A percentile compares a stretch with the other conserved stretches of the same genome.
These are phyloP conservation scores for Austroboletus novae-zelandiae DNA, from an alignment of 1,284 basidiomycete species.

Conservation along the genomic window DNA sequence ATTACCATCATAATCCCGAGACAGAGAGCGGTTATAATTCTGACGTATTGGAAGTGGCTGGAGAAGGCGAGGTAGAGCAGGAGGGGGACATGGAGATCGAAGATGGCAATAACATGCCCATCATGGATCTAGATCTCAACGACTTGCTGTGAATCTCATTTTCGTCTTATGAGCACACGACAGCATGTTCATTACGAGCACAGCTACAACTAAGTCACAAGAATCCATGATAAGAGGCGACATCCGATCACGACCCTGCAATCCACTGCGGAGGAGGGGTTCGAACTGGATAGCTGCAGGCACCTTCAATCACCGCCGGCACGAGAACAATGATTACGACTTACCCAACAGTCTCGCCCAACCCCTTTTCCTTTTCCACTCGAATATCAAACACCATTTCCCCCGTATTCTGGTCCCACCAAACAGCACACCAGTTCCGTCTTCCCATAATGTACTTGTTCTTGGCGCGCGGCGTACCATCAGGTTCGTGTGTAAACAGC, in stretches of 20 bases:
- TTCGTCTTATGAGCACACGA: background rate
- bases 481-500: conserved; percentile 76
- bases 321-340: conserved; percentile 11
- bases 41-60: conserved; percentile 34
- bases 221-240: background rate
- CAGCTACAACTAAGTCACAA: background rate
- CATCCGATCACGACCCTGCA: conserved; percentile 16
- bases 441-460: conserved; percentile 83
- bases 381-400: conserved; percentile 86
- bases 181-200: conserved; percentile 1
- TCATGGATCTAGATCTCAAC: conserved; percentile 29
- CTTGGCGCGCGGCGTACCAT: conserved; percentile 61
- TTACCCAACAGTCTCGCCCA: conserved; percentile 74
- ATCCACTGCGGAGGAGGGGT: conserved; percentile 53
- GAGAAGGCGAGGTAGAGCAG: conserved; percentile 28
- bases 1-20: conserved; percentile 34
- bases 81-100: conserved; percentile 27
- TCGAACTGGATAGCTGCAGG: conserved; percentile 45
- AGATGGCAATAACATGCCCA: conserved; percentile 25
- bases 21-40: conserved; percentile 50
- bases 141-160: conserved; percentile 21
- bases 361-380: conserved; percentile 81
- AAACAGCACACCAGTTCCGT: conserved; percentile 87
- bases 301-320: conserved; percentile 2
- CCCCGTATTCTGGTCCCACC: conserved; percentile 57